These are phyloP conservation scores for Pseudopithomyces maydicus DNA, from an alignment of 2,329 filamentous ascomycete genomes.

Conservation along the genomic window DNA sequence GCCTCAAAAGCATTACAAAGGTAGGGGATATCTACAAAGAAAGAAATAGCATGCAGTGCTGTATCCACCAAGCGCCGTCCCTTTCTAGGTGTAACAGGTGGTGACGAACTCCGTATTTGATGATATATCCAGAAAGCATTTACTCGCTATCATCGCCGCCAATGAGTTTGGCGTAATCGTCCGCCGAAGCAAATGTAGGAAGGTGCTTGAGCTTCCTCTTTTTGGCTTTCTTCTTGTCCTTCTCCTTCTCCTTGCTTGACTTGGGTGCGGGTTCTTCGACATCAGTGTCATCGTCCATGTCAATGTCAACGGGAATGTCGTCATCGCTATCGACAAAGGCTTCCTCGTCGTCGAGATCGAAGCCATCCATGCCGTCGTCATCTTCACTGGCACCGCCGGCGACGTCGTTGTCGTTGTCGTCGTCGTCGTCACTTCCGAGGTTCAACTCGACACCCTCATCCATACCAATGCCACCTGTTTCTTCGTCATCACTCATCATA, in stretches of 20 bases:
- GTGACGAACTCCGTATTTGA: background rate
- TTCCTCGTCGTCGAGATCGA: conserved; percentile 58
- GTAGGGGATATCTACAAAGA: conserved; percentile 41
- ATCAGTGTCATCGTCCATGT: conserved; percentile 47
- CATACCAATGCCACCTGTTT: conserved; percentile 47
- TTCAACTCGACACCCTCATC: conserved; percentile 50
- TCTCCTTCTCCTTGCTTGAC: conserved; percentile 41
- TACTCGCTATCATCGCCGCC: conserved; percentile 62
- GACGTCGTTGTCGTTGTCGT: conserved; percentile 52
- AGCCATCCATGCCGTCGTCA: conserved; percentile 48
- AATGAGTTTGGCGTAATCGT: conserved; percentile 89
- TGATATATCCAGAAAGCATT: conserved; percentile 7
- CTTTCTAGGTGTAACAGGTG: conserved; percentile 8
- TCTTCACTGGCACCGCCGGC: conserved; percentile 39
- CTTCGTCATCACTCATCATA: conserved; percentile 53
- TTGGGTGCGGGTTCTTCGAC: conserved; percentile 49
- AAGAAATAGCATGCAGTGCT: conserved; percentile 4
- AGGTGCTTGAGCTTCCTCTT: conserved; percentile 85
- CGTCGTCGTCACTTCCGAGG: conserved; percentile 55
- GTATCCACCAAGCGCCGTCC: conserved; percentile 1
- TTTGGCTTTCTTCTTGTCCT: conserved; percentile 59
- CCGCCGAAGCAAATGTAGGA: conserved; percentile 89
- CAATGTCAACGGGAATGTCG: conserved; percentile 57
- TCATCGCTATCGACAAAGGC: conserved; percentile 61
- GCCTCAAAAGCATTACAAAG: conserved; percentile 24